Conservation (phyloP, 2,329 filamentous ascomycete species). For the Epichloe sibirici region DNA sequence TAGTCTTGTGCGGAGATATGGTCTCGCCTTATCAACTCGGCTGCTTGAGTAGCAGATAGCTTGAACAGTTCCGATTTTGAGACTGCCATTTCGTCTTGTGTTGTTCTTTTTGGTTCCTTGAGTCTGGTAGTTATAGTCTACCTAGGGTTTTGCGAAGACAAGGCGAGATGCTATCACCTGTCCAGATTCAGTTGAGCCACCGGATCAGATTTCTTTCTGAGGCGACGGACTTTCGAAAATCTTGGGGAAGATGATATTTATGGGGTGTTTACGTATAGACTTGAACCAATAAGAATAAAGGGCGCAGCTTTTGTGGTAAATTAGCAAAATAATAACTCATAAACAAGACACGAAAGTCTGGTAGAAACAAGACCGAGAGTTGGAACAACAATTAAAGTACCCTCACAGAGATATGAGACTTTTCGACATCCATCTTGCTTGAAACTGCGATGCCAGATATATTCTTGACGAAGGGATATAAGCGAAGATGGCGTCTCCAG, state of each 20-base stretch:
- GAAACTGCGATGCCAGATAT: not conserved
- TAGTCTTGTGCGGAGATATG: slow-evolving; percentile 36
- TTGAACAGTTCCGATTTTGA: slow-evolving; percentile 1
- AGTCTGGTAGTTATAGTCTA: not conserved
- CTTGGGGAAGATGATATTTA: not conserved
- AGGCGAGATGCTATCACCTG: not conserved
- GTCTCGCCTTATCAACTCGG: slow-evolving; percentile 5
- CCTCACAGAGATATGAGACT: not conserved
- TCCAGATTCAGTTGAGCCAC: not conserved
- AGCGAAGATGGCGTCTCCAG: not conserved
- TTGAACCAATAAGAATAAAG: not conserved
- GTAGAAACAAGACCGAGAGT: not conserved
- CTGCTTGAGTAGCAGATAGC: slow-evolving; percentile 5
- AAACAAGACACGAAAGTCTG: not conserved
- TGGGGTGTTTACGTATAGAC: not conserved
- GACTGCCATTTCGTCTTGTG: not conserved
- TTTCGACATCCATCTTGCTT: not conserved
- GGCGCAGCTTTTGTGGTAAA: not conserved
- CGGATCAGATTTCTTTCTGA: not conserved
- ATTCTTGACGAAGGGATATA: not conserved
- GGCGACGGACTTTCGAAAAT: not conserved
- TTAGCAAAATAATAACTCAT: not conserved
- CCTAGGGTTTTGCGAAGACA: too few species aligned
- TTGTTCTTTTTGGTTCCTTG: not conserved
- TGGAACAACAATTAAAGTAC: not conserved